Conservation (phyloP, 192 early-diverging fungal species). For the Cetraspora pellucida region DNA sequence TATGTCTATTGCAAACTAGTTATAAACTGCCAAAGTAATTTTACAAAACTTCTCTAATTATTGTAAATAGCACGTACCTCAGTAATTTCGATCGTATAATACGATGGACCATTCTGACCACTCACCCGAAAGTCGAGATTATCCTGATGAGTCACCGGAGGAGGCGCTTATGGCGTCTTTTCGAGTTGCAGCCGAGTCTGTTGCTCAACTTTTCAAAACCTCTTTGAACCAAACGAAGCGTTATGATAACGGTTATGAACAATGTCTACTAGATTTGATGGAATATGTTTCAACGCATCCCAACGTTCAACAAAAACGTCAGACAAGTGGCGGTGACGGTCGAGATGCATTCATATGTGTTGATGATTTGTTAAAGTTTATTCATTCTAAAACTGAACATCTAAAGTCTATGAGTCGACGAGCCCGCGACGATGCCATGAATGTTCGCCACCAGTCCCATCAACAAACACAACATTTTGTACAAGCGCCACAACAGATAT, state of each 20-base stretch:
- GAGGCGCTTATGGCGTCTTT: conserved; percentile 32
- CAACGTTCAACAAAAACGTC: conserved; percentile 24
- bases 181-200: conserved; percentile 15
- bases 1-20: too few species aligned
- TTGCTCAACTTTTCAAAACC: conserved; percentile 20
- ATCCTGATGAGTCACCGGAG: conserved; percentile 13
- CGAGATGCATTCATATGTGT: neutral
- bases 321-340: neutral
- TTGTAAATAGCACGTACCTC: too few species aligned
- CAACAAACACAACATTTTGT: neutral
- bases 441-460: conserved; percentile 20
- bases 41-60: too few species aligned
- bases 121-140: neutral
- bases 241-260: conserved; percentile 30
- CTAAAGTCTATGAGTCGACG: neutral
- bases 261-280: conserved; percentile 31
- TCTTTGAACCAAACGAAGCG: neutral
- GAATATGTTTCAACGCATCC: conserved; percentile 22
- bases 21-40: too few species aligned
- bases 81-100: neutral
- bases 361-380: conserved; percentile 10
- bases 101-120: conserved; percentile 8
- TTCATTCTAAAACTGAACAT: conserved; percentile 14
- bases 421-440: neutral
- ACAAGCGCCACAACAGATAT: neutral